These are phyloP conservation scores for Candida xiaguanensis DNA, from an alignment of 805 yeast genomes.

Conservation along the genomic window DNA sequence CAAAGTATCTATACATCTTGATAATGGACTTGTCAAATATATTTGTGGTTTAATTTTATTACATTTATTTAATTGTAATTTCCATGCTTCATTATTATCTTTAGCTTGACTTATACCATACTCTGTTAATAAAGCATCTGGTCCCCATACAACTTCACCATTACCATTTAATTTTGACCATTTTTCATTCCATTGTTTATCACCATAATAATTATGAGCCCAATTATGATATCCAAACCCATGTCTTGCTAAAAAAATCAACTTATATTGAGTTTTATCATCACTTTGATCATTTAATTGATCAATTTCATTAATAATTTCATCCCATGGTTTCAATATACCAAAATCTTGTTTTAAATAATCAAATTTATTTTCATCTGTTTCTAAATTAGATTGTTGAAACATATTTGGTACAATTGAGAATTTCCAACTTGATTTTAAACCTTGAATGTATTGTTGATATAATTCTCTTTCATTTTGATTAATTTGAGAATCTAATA, in stretches of 20 bases:
- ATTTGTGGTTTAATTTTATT: conserved; percentile 31
- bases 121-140: conserved; percentile 49
- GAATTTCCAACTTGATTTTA: conserved; percentile 27
- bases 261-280: conserved; percentile 34
- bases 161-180: conserved; percentile 45
- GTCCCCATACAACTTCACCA: conserved; percentile 47
- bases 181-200: conserved; percentile 41
- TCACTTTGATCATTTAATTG: conserved; percentile 30
- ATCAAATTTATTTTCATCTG: conserved; percentile 41
- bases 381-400: conserved; percentile 38
- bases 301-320: conserved; percentile 24
- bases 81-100: conserved; percentile 41
- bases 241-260: conserved; percentile 48
- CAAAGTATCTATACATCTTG: conserved; percentile 49
- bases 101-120: conserved; percentile 44
- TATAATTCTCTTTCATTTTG: conserved; percentile 15
- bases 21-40: conserved; percentile 49
- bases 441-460: conserved; percentile 7
- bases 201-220: conserved; percentile 45
- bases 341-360: conserved; percentile 45
- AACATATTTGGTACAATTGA: conserved; percentile 42
- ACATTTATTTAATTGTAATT: conserved; percentile 7
- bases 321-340: conserved; percentile 31
- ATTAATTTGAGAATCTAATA: conserved; percentile 26
- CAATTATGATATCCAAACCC: conserved; percentile 54